phyloP scores from a whole-genome alignment of 148 eudicot species.

The Arctostaphylos glauca region DNA sequence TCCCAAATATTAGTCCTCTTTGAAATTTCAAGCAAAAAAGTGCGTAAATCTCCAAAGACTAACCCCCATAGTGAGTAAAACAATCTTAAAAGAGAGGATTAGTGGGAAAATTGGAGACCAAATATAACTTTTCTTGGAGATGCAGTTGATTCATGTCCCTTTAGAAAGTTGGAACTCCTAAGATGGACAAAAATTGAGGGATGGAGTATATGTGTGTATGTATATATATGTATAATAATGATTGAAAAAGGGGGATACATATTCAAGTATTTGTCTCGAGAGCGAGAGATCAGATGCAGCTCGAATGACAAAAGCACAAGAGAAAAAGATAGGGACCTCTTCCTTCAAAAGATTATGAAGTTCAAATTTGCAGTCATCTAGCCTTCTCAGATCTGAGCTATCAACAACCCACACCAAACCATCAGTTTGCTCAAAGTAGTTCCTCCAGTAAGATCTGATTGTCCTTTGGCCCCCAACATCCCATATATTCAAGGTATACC shows the following conservation, averaged over 20 bases:
- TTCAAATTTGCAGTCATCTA: slow-evolving; percentile 85
- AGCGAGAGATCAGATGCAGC: not conserved
- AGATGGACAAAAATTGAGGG: no score
- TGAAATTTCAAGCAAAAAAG: no score
- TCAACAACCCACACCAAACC: slow-evolving; percentile 99
- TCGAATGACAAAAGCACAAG: not conserved
- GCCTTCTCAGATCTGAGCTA: slow-evolving; percentile 89
- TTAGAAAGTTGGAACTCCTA: no score
- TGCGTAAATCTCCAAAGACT: no score
- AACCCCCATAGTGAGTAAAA: no score
- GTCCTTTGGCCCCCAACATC: slow-evolving; percentile 99
- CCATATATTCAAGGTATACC: slow-evolving; percentile 96
- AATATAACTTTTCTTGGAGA: no score
- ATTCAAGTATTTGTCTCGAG: not conserved
- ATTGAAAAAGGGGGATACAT: not conserved
- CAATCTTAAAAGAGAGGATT: no score
- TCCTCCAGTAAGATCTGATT: slow-evolving; percentile 95
- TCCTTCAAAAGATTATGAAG: slow-evolving; percentile 88
- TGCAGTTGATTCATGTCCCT: no score
- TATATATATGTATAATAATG: no score
- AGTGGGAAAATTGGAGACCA: no score
- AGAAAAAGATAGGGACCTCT: slow-evolving; percentile 49
- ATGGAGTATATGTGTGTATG: no score
- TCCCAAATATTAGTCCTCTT: no score
- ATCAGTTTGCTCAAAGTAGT: slow-evolving; percentile 99